phyloP scores from a whole-genome alignment of 371 early-diverging fungal genomes.

The Saksenaea oblongispora region DNA sequence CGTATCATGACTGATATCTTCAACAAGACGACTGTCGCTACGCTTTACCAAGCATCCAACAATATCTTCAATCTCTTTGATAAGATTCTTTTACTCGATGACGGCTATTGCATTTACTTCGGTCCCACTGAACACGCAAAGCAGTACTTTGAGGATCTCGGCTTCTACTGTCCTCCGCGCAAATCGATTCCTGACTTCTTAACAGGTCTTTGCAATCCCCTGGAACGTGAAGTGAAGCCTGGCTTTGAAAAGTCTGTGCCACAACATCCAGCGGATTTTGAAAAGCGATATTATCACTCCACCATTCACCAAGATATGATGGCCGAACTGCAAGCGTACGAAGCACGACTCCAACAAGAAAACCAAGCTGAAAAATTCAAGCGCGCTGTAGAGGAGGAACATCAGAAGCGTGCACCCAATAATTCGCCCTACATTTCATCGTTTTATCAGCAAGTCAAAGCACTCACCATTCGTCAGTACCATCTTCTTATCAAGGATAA shows the following conservation, averaged over 20 bases:
- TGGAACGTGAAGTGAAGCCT: slow-evolving; percentile 58
- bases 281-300: slow-evolving; percentile 43
- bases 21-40: slow-evolving; percentile 63
- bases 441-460: slow-evolving; percentile 60
- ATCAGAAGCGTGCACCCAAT: slow-evolving; percentile 56
- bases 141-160: slow-evolving; percentile 67
- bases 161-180: slow-evolving; percentile 69
- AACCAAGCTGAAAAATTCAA: slow-evolving; percentile 49
- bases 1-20: slow-evolving; percentile 67
- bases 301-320: slow-evolving; percentile 32
- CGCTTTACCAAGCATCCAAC: slow-evolving; percentile 73
- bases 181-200: slow-evolving; percentile 75
- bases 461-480: slow-evolving; percentile 62
- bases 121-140: slow-evolving; percentile 69
- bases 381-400: slow-evolving; percentile 52
- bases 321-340: slow-evolving; percentile 41
- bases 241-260: slow-evolving; percentile 57
- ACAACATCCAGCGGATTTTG: slow-evolving; percentile 46
- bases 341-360: slow-evolving; percentile 23
- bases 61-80: slow-evolving; percentile 79
- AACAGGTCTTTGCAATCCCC: slow-evolving; percentile 67
- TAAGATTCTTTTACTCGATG: slow-evolving; percentile 67
- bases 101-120: slow-evolving; percentile 75
- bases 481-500: slow-evolving; percentile 55
- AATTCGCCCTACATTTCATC: slow-evolving; percentile 62